phyloP scores from a whole-genome alignment of 2,329 filamentous ascomycete species.

The Colletotrichum eleusines region DNA sequence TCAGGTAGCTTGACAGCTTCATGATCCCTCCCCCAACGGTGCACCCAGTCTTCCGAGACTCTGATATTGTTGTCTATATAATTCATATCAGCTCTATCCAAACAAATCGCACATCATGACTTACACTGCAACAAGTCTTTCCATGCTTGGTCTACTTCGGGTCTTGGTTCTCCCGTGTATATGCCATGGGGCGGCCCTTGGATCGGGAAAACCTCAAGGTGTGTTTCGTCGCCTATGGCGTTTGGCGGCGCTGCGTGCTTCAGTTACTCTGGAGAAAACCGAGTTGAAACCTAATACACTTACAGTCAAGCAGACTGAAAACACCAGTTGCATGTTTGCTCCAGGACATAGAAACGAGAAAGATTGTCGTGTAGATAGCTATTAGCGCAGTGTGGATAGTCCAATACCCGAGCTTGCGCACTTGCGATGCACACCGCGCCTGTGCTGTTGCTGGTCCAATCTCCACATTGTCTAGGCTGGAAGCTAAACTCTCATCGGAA shows the following conservation, averaged over 20 bases:
- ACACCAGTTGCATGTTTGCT: neutral
- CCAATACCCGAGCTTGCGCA: slow-evolving; percentile 19
- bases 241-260: slow-evolving; percentile 19
- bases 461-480: slow-evolving; percentile 27
- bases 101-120: neutral
- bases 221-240: slow-evolving; percentile 20
- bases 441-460: neutral
- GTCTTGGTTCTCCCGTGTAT: slow-evolving; percentile 35
- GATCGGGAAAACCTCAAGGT: slow-evolving; percentile 37
- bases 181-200: slow-evolving; percentile 38
- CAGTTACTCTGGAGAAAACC: neutral
- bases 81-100: neutral
- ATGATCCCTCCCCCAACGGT: slow-evolving; percentile 35
- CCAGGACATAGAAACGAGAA: neutral
- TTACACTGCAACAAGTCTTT: slow-evolving; percentile 34
- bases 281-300: neutral
- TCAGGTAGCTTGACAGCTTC: slow-evolving; percentile 38
- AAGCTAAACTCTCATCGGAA: slow-evolving; percentile 20
- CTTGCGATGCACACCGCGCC: neutral
- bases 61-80: slow-evolving; percentile 35
- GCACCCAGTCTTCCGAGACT: slow-evolving; percentile 35
- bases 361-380: slow-evolving; percentile 21
- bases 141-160: slow-evolving; percentile 38
- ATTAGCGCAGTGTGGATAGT: slow-evolving; percentile 24
- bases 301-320: slow-evolving; percentile 36